Evolutionary conservation across 139 green algal species (phyloP).

Genomic region (Nannochloris sp.): DNA sequence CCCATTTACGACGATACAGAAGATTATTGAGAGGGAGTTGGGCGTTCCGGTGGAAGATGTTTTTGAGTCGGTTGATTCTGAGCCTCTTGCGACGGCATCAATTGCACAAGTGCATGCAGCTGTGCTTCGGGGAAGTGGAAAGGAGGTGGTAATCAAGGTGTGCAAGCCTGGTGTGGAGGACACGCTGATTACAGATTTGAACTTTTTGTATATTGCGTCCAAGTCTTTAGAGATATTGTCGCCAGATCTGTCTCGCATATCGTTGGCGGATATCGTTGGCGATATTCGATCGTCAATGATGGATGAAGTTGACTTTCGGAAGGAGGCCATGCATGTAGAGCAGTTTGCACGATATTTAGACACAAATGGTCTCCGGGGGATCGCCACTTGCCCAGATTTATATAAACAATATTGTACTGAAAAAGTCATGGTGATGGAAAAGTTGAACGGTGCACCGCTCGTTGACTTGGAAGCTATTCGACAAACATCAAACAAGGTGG

Average conservation of each 20-base stretch:
- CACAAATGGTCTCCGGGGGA: constrained; percentile 30
- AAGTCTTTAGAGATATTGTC: constrained; percentile 73
- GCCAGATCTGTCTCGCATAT: constrained; percentile 70
- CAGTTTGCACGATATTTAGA: constrained; percentile 77
- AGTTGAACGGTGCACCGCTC: constrained; percentile 75
- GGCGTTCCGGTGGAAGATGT: constrained; percentile 51
- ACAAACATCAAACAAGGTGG: not conserved
- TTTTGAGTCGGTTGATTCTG: constrained; percentile 75
- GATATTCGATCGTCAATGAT: constrained; percentile 76
- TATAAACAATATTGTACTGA: constrained; percentile 63
- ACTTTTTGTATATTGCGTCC: constrained; percentile 67
- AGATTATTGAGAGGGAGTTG: constrained; percentile 53
- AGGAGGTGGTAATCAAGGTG: constrained; percentile 86
- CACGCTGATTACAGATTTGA: constrained; percentile 78
- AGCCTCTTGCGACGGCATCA: constrained; percentile 78
- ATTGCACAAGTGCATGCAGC: constrained; percentile 89
- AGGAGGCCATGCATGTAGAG: constrained; percentile 69
- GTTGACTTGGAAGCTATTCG: constrained; percentile 82
- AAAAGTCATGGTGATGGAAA: constrained; percentile 89
- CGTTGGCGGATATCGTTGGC: constrained; percentile 56
- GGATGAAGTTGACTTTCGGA: constrained; percentile 83
- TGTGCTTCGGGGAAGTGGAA: constrained; percentile 56
- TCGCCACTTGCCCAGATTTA: constrained; percentile 70
- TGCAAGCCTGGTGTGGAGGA: constrained; percentile 92
- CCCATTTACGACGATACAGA: constrained; percentile 58